These are phyloP conservation scores for Aegilops sharonensis DNA, from an alignment of 176 grass and related monocot genomes.

Conservation along the genomic window DNA sequence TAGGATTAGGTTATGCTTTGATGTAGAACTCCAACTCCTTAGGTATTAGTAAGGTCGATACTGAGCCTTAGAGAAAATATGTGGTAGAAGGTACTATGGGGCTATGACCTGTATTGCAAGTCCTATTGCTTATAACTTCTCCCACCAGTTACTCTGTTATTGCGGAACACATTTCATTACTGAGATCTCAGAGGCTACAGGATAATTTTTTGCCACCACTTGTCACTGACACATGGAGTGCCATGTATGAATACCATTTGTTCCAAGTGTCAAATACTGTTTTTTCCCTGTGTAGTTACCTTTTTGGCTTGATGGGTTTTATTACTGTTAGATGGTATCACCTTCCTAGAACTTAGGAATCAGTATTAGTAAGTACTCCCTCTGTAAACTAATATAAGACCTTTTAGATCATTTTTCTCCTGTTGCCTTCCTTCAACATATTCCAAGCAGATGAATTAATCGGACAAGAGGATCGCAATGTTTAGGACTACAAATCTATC, in stretches of 20 bases:
- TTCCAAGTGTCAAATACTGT: not conserved
- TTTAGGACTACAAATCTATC: not conserved
- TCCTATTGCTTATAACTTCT: not conserved
- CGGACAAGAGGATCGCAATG: not conserved
- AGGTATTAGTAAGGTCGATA: not conserved
- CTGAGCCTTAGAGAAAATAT: not conserved
- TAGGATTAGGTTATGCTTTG: not conserved
- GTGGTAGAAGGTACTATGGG: not conserved
- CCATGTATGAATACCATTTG: not conserved
- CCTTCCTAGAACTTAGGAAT: not conserved
- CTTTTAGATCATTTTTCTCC: not conserved
- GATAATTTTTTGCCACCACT: not conserved
- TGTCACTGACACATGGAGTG: not conserved
- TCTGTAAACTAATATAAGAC: not conserved
- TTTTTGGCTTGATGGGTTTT: not conserved
- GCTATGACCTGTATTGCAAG: not conserved
- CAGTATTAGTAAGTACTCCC: not conserved
- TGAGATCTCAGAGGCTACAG: not conserved
- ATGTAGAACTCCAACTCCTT: not conserved
- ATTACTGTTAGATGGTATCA: not conserved
- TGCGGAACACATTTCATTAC: conserved; percentile 12
- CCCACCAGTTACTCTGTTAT: not conserved
- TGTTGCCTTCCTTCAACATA: not conserved
- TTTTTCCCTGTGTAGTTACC: not conserved
- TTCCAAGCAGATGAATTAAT: conserved; percentile 1